Percentiles rank a stretch among this genome's conserved stretches.
Conservation (phyloP, 1,284 basidiomycete species). For the Gomphus bonarii region DNA sequence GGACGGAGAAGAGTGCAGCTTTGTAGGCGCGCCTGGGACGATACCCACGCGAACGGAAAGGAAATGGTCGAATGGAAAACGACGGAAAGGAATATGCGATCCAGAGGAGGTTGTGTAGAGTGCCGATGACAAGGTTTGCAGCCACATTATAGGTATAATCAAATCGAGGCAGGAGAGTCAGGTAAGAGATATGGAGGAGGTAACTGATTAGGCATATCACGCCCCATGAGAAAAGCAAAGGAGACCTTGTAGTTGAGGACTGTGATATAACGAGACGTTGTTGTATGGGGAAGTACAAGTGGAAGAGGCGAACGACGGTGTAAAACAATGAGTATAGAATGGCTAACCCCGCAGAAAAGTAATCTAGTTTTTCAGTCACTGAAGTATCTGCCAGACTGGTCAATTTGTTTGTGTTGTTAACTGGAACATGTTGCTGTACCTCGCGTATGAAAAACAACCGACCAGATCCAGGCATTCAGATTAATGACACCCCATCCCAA, state of each 20-base stretch:
- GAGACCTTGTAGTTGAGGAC: neutral
- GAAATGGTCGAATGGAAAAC: constrained; percentile 42
- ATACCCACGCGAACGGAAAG: constrained; percentile 32
- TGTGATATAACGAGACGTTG: constrained; percentile 18
- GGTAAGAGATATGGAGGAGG: constrained; percentile 66
- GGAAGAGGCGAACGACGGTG: constrained; percentile 67
- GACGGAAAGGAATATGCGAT: constrained; percentile 56
- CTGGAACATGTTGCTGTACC: constrained; percentile 33
- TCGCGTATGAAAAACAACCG: constrained; percentile 85
- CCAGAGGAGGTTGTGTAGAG: constrained; percentile 74
- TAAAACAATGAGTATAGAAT: constrained; percentile 72
- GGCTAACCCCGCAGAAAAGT: constrained; percentile 85
- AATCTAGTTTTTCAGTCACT: constrained; percentile 85
- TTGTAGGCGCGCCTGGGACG: constrained; percentile 43
- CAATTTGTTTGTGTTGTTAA: neutral
- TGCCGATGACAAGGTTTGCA: constrained; percentile 73
- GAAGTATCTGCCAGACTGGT: constrained; percentile 50
- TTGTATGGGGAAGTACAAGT: constrained; percentile 48
- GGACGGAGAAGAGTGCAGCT: constrained; percentile 51
- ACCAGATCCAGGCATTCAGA: constrained; percentile 92
- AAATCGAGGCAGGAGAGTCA: constrained; percentile 70
- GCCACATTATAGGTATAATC: constrained; percentile 94
- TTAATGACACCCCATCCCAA: constrained; percentile 60
- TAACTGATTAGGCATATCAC: constrained; percentile 41
- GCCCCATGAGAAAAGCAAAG: constrained; percentile 28